Evolutionary conservation across 2,329 filamentous ascomycete species (phyloP).

Genomic region (Colletotrichum paranaense): DNA sequence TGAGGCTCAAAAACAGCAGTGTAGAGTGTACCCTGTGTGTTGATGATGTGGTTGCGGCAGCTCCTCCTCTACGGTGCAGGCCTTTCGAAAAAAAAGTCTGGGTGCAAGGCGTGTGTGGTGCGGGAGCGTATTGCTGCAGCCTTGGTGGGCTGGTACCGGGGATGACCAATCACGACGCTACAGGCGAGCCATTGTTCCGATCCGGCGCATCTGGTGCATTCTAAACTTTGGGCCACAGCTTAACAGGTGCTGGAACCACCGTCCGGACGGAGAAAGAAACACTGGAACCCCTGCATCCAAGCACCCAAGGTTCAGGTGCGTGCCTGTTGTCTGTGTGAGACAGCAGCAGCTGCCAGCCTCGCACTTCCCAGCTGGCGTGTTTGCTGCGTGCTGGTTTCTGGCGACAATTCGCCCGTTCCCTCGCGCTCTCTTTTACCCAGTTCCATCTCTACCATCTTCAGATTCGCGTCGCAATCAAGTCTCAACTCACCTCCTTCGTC

Average conservation of each 20-base stretch:
- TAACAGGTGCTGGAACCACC: background rate
- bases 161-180: slow-evolving; percentile 34
- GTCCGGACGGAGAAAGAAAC: background rate
- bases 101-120: slow-evolving; percentile 28
- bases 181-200: slow-evolving; percentile 35
- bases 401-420: slow-evolving; percentile 26
- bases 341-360: slow-evolving; percentile 31
- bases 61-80: slow-evolving; percentile 24
- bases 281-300: slow-evolving; percentile 16
- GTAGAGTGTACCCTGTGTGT: slow-evolving; percentile 25
- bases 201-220: slow-evolving; percentile 33
- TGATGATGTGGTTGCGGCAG: slow-evolving; percentile 33
- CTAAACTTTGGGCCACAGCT: slow-evolving; percentile 35
- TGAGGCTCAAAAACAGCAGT: slow-evolving; percentile 23
- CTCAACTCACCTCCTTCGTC: slow-evolving; percentile 24
- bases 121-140: slow-evolving; percentile 30
- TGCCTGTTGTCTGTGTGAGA: slow-evolving; percentile 9
- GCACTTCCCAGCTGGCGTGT: slow-evolving; percentile 18
- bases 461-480: slow-evolving; percentile 15
- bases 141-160: slow-evolving; percentile 31
- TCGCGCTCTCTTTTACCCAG: slow-evolving; percentile 17
- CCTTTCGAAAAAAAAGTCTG: slow-evolving; percentile 38
- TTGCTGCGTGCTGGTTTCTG: slow-evolving; percentile 20
- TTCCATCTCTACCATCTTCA: slow-evolving; percentile 18
- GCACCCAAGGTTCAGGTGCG: background rate